Conservation (phyloP, 2,329 filamentous ascomycete species). For the Aspergillus versicolor region DNA sequence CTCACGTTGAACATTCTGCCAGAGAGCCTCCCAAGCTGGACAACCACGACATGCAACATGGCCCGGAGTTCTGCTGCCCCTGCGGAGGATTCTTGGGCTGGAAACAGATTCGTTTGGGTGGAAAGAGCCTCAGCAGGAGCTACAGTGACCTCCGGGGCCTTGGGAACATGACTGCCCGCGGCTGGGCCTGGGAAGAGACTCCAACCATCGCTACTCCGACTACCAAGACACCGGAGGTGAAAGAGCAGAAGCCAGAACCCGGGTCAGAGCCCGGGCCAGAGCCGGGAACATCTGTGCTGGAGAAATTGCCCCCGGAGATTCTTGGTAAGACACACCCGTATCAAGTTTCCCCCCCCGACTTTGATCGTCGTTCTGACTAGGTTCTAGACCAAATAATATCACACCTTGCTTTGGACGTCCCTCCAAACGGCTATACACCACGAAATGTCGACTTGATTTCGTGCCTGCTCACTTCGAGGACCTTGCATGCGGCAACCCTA, state of each 20-base stretch:
- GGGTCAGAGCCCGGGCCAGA: conserved; percentile 28
- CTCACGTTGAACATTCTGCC: conserved; percentile 30
- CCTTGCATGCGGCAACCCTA: conserved; percentile 70
- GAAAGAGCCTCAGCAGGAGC: conserved; percentile 45
- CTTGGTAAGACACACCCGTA: conserved; percentile 56
- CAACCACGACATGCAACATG: conserved; percentile 33
- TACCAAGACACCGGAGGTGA: conserved; percentile 15
- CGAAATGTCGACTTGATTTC: conserved; percentile 78
- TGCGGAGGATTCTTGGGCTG: conserved; percentile 46
- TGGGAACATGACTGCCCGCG: conserved; percentile 35
- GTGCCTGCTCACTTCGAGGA: conserved; percentile 72
- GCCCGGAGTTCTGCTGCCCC: conserved; percentile 46
- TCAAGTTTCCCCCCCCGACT: background rate
- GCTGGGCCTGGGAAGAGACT: conserved; percentile 44
- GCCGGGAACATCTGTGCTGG: conserved; percentile 54
- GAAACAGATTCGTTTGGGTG: conserved; percentile 47
- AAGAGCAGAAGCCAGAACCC: conserved; percentile 24
- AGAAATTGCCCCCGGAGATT: conserved; percentile 68
- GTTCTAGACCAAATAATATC: conserved; percentile 68
- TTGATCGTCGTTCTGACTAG: conserved; percentile 10
- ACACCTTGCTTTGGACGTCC: conserved; percentile 70
- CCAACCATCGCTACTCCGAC: conserved; percentile 16
- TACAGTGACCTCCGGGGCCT: conserved; percentile 43
- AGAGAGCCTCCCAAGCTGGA: conserved; percentile 24
- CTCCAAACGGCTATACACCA: conserved; percentile 70